These are phyloP conservation scores for Diplosphaera chodatii DNA, from an alignment of 139 green algal species.

Conservation along the genomic window DNA sequence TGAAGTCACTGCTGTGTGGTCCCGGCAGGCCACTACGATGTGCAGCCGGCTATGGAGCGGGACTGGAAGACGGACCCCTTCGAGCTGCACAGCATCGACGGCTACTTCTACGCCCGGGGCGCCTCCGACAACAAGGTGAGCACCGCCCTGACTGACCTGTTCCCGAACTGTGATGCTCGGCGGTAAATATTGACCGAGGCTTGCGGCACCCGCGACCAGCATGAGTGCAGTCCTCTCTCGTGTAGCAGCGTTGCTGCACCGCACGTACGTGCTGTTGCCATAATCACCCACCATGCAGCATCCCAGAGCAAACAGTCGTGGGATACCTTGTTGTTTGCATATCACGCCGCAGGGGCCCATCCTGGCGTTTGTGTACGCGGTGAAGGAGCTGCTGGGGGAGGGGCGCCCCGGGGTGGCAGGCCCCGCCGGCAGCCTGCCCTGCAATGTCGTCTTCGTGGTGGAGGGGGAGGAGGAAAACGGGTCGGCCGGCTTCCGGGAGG, in stretches of 20 bases:
- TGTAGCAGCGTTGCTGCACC: too few species aligned
- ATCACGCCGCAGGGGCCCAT: slow-evolving; percentile 61
- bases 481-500: slow-evolving; percentile 8
- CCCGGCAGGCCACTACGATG: slow-evolving; percentile 74
- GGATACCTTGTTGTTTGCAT: too few species aligned
- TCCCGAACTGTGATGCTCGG: too few species aligned
- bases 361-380: slow-evolving; percentile 85
- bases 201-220: too few species aligned
- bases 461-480: slow-evolving; percentile 67
- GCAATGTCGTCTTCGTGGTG: slow-evolving; percentile 90
- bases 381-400: slow-evolving; percentile 77
- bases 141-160: too few species aligned
- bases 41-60: slow-evolving; percentile 76
- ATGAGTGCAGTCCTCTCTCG: too few species aligned
- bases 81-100: slow-evolving; percentile 72
- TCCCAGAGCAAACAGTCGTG: too few species aligned
- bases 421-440: slow-evolving; percentile 43
- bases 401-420: slow-evolving; percentile 7
- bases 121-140: slow-evolving; percentile 86
- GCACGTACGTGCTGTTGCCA: too few species aligned
- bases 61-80: slow-evolving; percentile 86
- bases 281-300: not conserved
- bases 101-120: slow-evolving; percentile 86
- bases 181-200: too few species aligned
- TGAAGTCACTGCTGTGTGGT: not conserved